These are phyloP conservation scores for Hyaloscypha bicolor DNA, from an alignment of 495 filamentous ascomycete genomes.

Conservation along the genomic window DNA sequence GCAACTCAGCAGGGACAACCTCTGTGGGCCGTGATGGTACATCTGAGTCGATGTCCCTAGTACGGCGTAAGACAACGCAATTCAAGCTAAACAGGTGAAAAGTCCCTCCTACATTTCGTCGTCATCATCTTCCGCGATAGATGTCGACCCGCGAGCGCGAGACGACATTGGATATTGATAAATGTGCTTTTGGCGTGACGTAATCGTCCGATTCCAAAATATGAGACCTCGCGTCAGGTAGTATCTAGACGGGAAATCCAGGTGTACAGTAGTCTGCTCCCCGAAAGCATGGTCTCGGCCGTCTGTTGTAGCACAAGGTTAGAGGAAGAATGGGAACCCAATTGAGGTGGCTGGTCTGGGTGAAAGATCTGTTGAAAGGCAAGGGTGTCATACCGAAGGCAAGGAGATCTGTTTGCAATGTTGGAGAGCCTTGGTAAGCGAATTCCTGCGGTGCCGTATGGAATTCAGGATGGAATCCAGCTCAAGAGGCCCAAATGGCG, in stretches of 20 bases:
- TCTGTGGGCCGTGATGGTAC: neutral
- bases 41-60: constrained; percentile 23
- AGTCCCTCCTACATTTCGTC: constrained; percentile 27
- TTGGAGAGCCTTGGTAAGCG: neutral
- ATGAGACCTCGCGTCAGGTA: neutral
- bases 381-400: neutral
- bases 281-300: neutral
- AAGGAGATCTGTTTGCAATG: neutral
- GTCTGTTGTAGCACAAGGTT: neutral
- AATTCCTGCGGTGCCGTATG: neutral
- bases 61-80: constrained; percentile 13
- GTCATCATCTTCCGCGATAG: constrained; percentile 12
- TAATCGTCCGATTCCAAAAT: neutral
- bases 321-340: neutral
- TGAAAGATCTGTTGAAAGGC: neutral
- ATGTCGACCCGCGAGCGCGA: neutral
- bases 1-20: constrained; percentile 1
- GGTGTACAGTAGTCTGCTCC: neutral
- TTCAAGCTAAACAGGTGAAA: neutral
- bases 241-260: neutral
- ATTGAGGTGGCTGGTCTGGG: neutral
- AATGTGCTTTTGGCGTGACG: neutral
- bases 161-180: neutral
- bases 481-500: neutral
- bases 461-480: neutral